Evolutionary conservation across 148 eudicot species (phyloP), one percentile per base, ranked within the genome.

Genomic region (Hydrangea macrophylla): DNA sequence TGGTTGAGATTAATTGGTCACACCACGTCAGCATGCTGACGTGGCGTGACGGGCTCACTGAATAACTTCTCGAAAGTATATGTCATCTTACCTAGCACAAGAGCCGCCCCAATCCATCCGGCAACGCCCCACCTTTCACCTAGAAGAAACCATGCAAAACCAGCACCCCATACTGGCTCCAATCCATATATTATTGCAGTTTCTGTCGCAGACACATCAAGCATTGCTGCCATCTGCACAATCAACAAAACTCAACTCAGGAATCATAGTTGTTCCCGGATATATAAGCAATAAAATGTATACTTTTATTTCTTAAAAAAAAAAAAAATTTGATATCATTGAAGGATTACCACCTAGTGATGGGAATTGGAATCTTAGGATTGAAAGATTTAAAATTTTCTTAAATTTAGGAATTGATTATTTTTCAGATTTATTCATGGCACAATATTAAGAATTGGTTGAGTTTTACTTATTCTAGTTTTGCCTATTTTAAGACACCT

Each of bases 121-220:
- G 72, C 27, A 56, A 69, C 9, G 12, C 85, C 94, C 94, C 90
- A 85, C 68, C 94, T 82, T 78, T 88, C 94, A 67, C 88, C 94
- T 61, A 88, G 86, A 44, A 86, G 80, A 65, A 82, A 82, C 94
- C 94, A 88, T 60, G 94, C 94, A 84, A 88, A 86, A 63, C 88
- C 86, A 76, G 94, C 94, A 78, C 89, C 92, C 92, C 89, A 88
- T 48, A 88, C 72, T 70, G 92, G 89, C 69, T 88, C 87, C 77
- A 88, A 60, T 17, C 82, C 87, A 74, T 85, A 88, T 18, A 88
- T 77, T 30, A 88, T 83, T 45, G 92, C 86, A 31, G 90, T 65
- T 78, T 86, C 88, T 18, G 86, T 82, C 11, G 94, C 94, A 9
- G 94, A 84, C 45, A 88, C 90, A 65, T 88, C 82, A 30, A 82